phyloP scores from a whole-genome alignment of 495 filamentous ascomycete genomes.

The Penicillium macrosclerotiorum region DNA sequence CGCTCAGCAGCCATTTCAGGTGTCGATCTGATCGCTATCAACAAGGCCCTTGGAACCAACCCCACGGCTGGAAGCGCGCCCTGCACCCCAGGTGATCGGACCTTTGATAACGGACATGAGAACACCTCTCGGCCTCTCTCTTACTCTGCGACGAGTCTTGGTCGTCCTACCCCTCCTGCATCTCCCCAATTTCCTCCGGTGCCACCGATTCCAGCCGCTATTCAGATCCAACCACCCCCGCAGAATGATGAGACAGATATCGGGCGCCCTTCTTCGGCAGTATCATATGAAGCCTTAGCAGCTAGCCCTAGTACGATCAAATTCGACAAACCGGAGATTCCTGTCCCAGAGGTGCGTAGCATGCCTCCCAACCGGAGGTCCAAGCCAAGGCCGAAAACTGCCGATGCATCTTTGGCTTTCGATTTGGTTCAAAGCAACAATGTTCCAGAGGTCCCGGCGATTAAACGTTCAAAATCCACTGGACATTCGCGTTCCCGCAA shows the following conservation, averaged over 20 bases:
- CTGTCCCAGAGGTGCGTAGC: conserved; percentile 63
- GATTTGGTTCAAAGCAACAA: conserved; percentile 19
- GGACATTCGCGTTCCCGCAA: conserved; percentile 38
- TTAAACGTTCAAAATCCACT: conserved; percentile 39
- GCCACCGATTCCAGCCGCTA: conserved; percentile 19
- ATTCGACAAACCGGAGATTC: conserved; percentile 31
- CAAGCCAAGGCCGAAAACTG: conserved; percentile 48
- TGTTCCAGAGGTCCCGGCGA: conserved; percentile 11
- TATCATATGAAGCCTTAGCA: conserved; percentile 74
- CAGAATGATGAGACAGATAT: conserved; percentile 62
- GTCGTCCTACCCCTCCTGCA: conserved; percentile 32
- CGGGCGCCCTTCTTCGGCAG: conserved; percentile 68
- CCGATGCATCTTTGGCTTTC: conserved; percentile 49
- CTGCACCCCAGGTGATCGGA: conserved; percentile 57
- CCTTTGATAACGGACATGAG: conserved; percentile 25
- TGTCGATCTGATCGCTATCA: conserved; percentile 73
- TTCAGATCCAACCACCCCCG: conserved; percentile 35
- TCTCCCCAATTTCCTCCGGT: conserved; percentile 35
- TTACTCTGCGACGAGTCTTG: conserved; percentile 32
- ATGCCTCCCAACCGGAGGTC: conserved; percentile 52
- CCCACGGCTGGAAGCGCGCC: conserved; percentile 63
- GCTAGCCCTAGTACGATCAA: conserved; percentile 59
- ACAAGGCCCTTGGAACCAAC: conserved; percentile 52
- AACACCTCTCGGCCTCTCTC: conserved; percentile 36
- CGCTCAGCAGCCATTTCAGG: conserved; percentile 85